These are phyloP conservation scores for Antitrichia curtipendula DNA, from an alignment of 225 moss, liverwort and hornwort genomes.

Conservation along the genomic window DNA sequence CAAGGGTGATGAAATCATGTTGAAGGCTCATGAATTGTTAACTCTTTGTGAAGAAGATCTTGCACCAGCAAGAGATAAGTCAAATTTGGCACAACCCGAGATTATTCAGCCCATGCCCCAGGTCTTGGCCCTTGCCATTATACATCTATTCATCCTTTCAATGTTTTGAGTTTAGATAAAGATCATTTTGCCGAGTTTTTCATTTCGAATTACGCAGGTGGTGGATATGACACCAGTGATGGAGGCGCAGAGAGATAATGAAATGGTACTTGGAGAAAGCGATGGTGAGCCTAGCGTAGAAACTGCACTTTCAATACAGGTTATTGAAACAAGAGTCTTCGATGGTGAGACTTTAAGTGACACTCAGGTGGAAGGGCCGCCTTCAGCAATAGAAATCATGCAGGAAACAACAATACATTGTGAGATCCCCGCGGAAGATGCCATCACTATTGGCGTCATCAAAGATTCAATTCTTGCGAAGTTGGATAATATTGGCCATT, in stretches of 20 bases:
- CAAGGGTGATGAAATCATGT: neutral
- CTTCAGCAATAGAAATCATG: neutral
- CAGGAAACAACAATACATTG: neutral
- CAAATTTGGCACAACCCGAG: neutral
- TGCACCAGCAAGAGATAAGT: neutral
- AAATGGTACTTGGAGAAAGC: neutral
- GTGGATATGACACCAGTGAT: too few species aligned
- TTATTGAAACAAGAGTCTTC: neutral
- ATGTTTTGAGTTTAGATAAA: neutral
- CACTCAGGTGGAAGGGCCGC: neutral
- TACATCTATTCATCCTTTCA: too few species aligned
- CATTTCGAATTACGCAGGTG: neutral
- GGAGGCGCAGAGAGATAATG: neutral
- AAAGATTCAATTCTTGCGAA: neutral
- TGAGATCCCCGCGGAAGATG: neutral
- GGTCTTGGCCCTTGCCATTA: neutral
- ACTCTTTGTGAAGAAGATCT: neutral
- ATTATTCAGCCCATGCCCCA: neutral
- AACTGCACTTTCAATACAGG: neutral
- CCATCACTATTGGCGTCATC: too few species aligned
- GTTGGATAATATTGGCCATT: neutral
- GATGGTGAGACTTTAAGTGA: neutral
- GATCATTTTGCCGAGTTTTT: neutral
- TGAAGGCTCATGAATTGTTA: neutral
- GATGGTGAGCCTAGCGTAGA: neutral